phyloP scores from a whole-genome alignment of 1,139 yeast species.

The Yamadazyma aaseri region DNA sequence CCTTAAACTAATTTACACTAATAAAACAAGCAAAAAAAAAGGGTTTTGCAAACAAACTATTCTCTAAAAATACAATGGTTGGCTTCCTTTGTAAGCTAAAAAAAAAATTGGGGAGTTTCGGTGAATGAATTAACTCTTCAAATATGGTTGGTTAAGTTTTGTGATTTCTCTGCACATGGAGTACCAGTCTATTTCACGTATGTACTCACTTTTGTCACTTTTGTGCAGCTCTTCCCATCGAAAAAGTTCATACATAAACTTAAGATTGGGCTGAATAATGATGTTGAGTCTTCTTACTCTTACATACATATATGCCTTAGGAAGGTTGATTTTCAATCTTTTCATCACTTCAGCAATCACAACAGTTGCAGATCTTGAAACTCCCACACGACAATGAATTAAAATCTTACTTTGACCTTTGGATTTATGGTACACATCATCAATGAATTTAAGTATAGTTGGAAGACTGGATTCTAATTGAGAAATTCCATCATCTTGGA shows the following conservation, averaged over 20 bases:
- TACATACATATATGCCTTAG: constrained; percentile 46
- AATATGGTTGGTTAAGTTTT: constrained; percentile 65
- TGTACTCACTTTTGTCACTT: constrained; percentile 17
- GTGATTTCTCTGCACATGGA: constrained; percentile 84
- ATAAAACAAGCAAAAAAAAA: no score
- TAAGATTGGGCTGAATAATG: constrained; percentile 48
- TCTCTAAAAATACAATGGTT: no score
- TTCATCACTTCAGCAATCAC: constrained; percentile 50
- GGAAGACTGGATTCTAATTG: constrained; percentile 39
- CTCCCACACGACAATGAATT: constrained; percentile 53
- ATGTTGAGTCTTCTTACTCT: constrained; percentile 47
- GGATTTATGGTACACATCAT: constrained; percentile 27
- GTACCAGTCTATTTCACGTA: constrained; percentile 86
- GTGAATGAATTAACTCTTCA: constrained; percentile 13
- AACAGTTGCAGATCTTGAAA: constrained; percentile 49
- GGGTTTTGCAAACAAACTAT: no score
- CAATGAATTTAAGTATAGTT: constrained; percentile 33
- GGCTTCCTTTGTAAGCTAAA: no score
- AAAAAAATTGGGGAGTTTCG: no score
- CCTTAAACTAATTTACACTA: no score
- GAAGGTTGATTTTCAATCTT: constrained; percentile 33
- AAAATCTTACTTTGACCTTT: constrained; percentile 36
- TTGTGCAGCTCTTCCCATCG: constrained; percentile 46
- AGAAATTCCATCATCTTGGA: constrained; percentile 51
- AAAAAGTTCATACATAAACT: constrained; percentile 50